phyloP scores from a whole-genome alignment of 2,329 filamentous ascomycete species.

The Penicillium glabrum region DNA sequence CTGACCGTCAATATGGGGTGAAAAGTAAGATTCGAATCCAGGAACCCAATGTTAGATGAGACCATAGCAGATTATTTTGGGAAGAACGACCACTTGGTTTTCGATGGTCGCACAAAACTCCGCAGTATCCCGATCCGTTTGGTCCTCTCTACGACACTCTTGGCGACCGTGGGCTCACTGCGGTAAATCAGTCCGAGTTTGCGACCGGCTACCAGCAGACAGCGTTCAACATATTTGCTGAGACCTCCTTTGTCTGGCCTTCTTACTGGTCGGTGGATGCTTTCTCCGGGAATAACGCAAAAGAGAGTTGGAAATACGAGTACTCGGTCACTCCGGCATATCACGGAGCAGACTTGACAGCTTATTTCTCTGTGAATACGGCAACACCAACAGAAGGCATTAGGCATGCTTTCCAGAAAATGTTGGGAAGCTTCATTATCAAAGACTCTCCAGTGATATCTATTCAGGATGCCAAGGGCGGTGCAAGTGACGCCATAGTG shows the following conservation, averaged over 20 bases:
- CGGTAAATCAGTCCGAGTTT: slow-evolving; percentile 51
- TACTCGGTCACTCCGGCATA: slow-evolving; percentile 67
- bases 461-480: slow-evolving; percentile 10
- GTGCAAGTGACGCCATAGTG: slow-evolving; percentile 23
- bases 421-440: slow-evolving; percentile 51
- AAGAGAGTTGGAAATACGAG: slow-evolving; percentile 50
- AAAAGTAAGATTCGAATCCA: no score
- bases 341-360: slow-evolving; percentile 62
- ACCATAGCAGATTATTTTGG: no score
- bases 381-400: slow-evolving; percentile 30
- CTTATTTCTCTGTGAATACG: slow-evolving; percentile 21
- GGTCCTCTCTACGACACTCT: slow-evolving; percentile 38
- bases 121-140: slow-evolving; percentile 12
- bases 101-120: no score
- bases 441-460: slow-evolving; percentile 35
- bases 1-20: no score
- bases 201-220: slow-evolving; percentile 56
- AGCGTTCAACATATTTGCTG: slow-evolving; percentile 54
- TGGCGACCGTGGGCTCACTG: slow-evolving; percentile 43
- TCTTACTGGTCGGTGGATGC: slow-evolving; percentile 57
- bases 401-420: slow-evolving; percentile 42
- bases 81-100: no score
- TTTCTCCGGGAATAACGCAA: slow-evolving; percentile 32
- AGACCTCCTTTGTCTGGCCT: slow-evolving; percentile 57
- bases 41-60: no score